Evolutionary conservation across 2,329 filamentous ascomycete genomes (phyloP).

Genomic region (Calonectria montana): DNA sequence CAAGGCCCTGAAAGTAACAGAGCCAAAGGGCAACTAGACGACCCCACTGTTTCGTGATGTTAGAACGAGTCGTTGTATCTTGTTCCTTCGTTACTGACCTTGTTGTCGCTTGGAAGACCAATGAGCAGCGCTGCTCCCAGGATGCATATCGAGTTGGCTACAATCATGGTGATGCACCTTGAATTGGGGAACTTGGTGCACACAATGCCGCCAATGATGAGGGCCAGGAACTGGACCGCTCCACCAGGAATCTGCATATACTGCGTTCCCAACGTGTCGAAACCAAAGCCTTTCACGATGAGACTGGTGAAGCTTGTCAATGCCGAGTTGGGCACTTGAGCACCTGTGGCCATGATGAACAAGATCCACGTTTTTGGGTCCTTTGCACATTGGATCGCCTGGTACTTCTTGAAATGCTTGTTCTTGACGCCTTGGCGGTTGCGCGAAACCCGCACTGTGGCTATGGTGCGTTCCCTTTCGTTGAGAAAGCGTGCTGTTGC

Average conservation of each 20-base stretch:
- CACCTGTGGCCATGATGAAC: constrained; percentile 57
- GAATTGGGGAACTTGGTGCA: constrained; percentile 25
- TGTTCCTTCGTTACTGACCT: background rate
- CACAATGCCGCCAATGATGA: constrained; percentile 17
- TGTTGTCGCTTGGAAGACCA: constrained; percentile 9
- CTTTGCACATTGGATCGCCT: constrained; percentile 61
- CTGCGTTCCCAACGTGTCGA: constrained; percentile 36
- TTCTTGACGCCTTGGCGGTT: constrained; percentile 77
- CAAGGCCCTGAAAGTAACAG: constrained; percentile 22
- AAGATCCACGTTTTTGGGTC: constrained; percentile 71
- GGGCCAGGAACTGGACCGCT: constrained; percentile 23
- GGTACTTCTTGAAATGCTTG: constrained; percentile 73
- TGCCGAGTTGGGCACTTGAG: constrained; percentile 41
- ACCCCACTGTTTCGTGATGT: constrained; percentile 18
- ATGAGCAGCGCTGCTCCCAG: constrained; percentile 20
- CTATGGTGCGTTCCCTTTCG: constrained; percentile 63
- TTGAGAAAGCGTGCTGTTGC: constrained; percentile 72
- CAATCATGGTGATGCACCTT: constrained; percentile 21
- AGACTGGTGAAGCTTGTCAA: constrained; percentile 42
- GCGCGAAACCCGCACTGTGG: constrained; percentile 61
- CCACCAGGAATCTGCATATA: constrained; percentile 26
- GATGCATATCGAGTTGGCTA: constrained; percentile 20
- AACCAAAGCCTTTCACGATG: constrained; percentile 48
- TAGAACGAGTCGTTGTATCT: background rate
- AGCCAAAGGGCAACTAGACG: constrained; percentile 20